Evolutionary conservation across 108 stramenopile genomes (phyloP).

Genomic region (Skeletonema menzelii): DNA sequence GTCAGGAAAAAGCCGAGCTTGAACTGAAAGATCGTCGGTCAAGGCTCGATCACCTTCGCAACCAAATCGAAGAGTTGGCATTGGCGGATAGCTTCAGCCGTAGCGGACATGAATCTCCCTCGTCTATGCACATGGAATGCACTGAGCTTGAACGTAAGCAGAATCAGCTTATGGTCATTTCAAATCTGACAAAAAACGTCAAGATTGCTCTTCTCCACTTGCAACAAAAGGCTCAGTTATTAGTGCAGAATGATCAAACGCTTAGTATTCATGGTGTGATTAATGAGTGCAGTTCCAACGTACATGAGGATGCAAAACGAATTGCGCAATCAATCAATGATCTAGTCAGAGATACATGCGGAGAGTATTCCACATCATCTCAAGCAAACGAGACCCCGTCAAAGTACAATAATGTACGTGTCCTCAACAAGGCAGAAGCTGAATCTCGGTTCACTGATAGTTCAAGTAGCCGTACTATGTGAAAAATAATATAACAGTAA

Average conservation of each 20-base stretch:
- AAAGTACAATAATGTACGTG: constrained; percentile 7
- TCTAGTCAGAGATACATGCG: too few species aligned
- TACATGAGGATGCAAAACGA: neutral
- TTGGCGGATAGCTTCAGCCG: neutral
- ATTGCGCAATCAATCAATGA: neutral
- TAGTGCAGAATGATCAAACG: neutral
- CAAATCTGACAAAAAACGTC: neutral
- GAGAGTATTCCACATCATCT: neutral
- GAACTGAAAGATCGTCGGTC: neutral
- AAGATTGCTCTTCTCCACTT: constrained; percentile 2
- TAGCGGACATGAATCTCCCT: neutral
- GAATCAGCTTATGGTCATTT: neutral
- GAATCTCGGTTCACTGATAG: neutral
- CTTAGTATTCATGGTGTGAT: neutral
- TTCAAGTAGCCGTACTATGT: neutral
- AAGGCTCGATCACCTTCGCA: neutral
- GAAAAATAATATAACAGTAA: too few species aligned
- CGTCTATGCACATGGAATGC: neutral
- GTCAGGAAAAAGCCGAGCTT: neutral
- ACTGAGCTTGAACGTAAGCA: neutral
- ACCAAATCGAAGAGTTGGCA: neutral
- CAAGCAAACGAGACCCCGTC: neutral
- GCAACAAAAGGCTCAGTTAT: neutral
- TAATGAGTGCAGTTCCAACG: neutral
- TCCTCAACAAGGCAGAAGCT: neutral